Percentiles rank a stretch among this genome's conserved stretches.
phyloP scores from a whole-genome alignment of 345 rosid genomes.

The Passiflora organensis region DNA sequence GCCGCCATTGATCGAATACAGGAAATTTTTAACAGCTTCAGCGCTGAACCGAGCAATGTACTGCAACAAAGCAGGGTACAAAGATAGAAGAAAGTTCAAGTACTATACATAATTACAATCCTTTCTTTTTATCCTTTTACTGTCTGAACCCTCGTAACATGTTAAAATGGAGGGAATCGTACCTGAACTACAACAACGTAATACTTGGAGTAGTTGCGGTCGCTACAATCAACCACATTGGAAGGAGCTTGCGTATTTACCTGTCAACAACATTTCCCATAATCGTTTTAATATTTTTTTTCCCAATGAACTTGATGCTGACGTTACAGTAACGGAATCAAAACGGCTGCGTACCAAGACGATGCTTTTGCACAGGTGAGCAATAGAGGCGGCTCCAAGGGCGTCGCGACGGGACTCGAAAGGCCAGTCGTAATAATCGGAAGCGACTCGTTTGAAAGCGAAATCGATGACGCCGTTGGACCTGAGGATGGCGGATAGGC shows the following conservation, averaged over 20 bases:
- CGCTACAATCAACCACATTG: constrained; percentile 58
- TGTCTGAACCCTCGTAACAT: too few species aligned
- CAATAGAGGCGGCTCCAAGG: constrained; percentile 64
- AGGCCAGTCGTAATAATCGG: constrained; percentile 72
- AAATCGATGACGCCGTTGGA: constrained; percentile 52
- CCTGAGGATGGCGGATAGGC: constrained; percentile 61
- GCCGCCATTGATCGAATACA: constrained; percentile 60
- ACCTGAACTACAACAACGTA: constrained; percentile 87
- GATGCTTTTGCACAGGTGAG: constrained; percentile 93
- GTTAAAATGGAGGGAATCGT: constrained; percentile 11
- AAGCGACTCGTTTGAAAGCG: constrained; percentile 52
- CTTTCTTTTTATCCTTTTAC: too few species aligned
- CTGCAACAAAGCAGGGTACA: constrained; percentile 32
- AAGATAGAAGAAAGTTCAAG: constrained; percentile 1
- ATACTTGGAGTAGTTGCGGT: constrained; percentile 73
- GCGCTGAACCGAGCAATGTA: constrained; percentile 81
- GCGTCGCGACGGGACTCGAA: constrained; percentile 63
- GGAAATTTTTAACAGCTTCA: constrained; percentile 63
- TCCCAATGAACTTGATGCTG: too few species aligned
- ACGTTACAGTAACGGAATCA: too few species aligned
- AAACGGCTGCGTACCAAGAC: constrained; percentile 50
- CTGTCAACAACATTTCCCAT: constrained; percentile 28
- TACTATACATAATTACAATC: too few species aligned
- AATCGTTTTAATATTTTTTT: too few species aligned
- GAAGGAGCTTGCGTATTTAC: constrained; percentile 79